Base-by-base conservation (phyloP, 352 stramenopile species). In the Globisporangium barbulae region DNA sequence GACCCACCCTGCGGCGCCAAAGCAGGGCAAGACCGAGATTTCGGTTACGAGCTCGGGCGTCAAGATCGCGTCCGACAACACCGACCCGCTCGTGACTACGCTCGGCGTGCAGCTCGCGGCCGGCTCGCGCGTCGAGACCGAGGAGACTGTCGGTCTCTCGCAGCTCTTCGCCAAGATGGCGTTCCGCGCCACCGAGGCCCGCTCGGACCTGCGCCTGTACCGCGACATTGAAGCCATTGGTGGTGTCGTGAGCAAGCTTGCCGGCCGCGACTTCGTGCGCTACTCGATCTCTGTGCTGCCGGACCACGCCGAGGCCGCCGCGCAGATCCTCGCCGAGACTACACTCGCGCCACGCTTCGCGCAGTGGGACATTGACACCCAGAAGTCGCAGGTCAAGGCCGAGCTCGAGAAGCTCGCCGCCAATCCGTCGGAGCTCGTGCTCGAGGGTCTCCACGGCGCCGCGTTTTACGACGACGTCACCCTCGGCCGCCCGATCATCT, bases 121-220 rank as follows among this genome's bases (percentile, higher is more conserved):
- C 10, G 86, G 86, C 31, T 68, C 72, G 55, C 79, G 82, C 60
- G 70, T 84, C 59, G 86, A 94, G 71, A 81, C 59, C 31, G 83
- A 93, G 50, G 83, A 85, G 53, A 90, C 75, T 12, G 70, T 81
- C n/a, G 86, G 86, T 33, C 50, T 93, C 19, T 83, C 86, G 73
- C 80, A 92, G 74, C 75, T 95, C 49, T 89, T 89, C 50, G 71
- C 81, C 63, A 91, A 93, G 74, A 85, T 93, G 81, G 84, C 86
- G 37, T 95, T 95, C 82, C 86, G 84, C 49, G 73, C 84, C 28
- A 95, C 86, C 12, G 63, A 81, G 31, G 67, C 31, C 57, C 86
- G 84, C 67, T 93, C 86, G 61, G 86, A 95, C 68, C 73, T 95
- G 68, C 79, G 80, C 47, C 71, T 95, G 42, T 95, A 76, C 76